A percentile compares a stretch with the other conserved stretches of the same genome.
phyloP scores from a whole-genome alignment of 78 protist genomes.

The Bodo saltans region DNA sequence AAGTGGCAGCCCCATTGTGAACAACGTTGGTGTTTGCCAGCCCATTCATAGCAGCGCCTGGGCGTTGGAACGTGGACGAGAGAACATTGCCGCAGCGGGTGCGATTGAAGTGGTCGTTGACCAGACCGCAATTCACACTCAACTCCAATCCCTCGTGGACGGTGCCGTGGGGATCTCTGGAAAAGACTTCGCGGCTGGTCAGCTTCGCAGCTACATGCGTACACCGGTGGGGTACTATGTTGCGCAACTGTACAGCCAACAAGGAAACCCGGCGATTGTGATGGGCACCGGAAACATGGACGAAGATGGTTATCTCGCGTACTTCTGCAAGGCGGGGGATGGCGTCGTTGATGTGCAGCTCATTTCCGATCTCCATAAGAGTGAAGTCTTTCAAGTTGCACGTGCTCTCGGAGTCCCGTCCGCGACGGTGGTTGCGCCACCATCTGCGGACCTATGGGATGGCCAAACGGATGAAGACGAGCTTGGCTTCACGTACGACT shows the following conservation, averaged over 20 bases:
- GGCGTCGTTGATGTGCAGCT: constrained; percentile 73
- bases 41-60: constrained; percentile 60
- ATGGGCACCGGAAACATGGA: constrained; percentile 51
- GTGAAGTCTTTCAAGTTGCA: constrained; percentile 54
- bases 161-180: constrained; percentile 43
- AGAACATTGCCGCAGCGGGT: constrained; percentile 6
- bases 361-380: constrained; percentile 71
- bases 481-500: constrained; percentile 70
- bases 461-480: constrained; percentile 85
- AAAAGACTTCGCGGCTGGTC: constrained; percentile 50
- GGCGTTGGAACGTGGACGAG: constrained; percentile 48
- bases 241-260: constrained; percentile 50
- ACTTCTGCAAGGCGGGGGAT: constrained; percentile 83
- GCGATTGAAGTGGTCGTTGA: constrained; percentile 50
- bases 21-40: constrained; percentile 52
- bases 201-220: constrained; percentile 60
- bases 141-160: constrained; percentile 32
- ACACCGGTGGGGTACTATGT: constrained; percentile 65
- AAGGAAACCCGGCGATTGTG: constrained; percentile 55
- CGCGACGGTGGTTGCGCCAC: constrained; percentile 51
- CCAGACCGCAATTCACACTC: constrained; percentile 53
- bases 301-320: constrained; percentile 73
- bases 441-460: constrained; percentile 83
- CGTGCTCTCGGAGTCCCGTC: constrained; percentile 43
- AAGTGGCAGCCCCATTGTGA: constrained; percentile 49